Evolutionary conservation across 495 filamentous ascomycete species (phyloP).

Genomic region (Lepraria neglecta): DNA sequence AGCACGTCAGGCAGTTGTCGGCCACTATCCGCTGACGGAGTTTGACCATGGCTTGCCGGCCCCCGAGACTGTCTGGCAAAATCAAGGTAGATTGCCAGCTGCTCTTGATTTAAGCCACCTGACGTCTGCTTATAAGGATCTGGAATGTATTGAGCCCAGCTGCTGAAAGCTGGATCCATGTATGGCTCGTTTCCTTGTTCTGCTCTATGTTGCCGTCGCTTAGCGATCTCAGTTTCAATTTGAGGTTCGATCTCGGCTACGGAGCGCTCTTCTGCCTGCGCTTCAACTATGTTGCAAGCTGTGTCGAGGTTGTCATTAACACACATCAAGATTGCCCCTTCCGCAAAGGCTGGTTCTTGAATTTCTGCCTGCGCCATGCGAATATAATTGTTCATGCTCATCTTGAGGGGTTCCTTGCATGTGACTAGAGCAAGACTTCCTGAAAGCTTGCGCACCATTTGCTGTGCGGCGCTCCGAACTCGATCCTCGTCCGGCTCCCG

Average conservation of each 20-base stretch:
- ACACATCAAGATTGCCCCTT: slow-evolving; percentile 89
- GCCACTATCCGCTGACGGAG: slow-evolving; percentile 50
- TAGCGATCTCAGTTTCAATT: slow-evolving; percentile 67
- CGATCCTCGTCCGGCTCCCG: slow-evolving; percentile 85
- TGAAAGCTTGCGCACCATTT: slow-evolving; percentile 85
- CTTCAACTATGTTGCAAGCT: slow-evolving; percentile 86
- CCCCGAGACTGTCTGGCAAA: slow-evolving; percentile 77
- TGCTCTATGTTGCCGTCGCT: slow-evolving; percentile 63
- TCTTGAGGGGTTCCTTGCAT: slow-evolving; percentile 90
- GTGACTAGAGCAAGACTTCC: slow-evolving; percentile 94
- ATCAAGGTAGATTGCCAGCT: slow-evolving; percentile 92
- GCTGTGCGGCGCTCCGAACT: slow-evolving; percentile 75
- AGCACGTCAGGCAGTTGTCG: slow-evolving; percentile 66
- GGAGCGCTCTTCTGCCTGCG: slow-evolving; percentile 86
- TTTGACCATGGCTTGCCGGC: slow-evolving; percentile 49
- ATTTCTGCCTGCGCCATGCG: slow-evolving; percentile 64
- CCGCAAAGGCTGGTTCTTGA: slow-evolving; percentile 69
- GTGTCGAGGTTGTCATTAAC: slow-evolving; percentile 96
- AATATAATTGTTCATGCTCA: slow-evolving; percentile 94
- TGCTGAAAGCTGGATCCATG: slow-evolving; percentile 68
- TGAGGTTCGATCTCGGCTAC: slow-evolving; percentile 90
- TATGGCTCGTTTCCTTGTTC: slow-evolving; percentile 74
- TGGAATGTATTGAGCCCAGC: slow-evolving; percentile 83
- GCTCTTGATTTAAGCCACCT: slow-evolving; percentile 79
- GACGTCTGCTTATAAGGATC: slow-evolving; percentile 78